These are phyloP conservation scores for Botrytis cinerea DNA, from an alignment of 2,329 filamentous ascomycete genomes.

Conservation along the genomic window DNA sequence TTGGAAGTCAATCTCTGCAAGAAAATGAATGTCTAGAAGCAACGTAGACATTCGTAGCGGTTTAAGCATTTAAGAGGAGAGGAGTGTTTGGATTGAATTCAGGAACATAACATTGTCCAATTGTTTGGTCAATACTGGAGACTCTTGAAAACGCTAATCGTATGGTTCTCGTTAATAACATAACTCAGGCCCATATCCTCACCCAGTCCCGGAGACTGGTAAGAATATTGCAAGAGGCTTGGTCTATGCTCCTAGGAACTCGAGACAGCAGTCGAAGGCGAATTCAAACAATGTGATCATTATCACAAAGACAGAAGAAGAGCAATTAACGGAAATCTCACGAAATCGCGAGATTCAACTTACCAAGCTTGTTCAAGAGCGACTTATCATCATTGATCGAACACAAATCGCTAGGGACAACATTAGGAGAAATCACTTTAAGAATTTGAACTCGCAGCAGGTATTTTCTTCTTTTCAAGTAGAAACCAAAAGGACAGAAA, in stretches of 20 bases:
- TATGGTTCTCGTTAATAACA: conserved; percentile 26
- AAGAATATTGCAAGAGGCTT: conserved; percentile 33
- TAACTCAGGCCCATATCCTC: conserved; percentile 32
- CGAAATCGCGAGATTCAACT: conserved; percentile 30
- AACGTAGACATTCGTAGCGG: not conserved
- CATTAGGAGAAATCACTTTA: conserved; percentile 39
- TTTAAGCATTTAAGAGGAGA: not conserved
- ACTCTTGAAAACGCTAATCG: not conserved
- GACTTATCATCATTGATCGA: conserved; percentile 26
- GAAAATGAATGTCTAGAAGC: not conserved
- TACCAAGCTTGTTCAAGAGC: conserved; percentile 26
- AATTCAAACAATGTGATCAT: conserved; percentile 26
- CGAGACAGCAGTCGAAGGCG: conserved; percentile 22
- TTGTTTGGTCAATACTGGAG: not conserved
- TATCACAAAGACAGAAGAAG: conserved; percentile 29
- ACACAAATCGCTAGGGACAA: conserved; percentile 34
- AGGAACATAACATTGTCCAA: not conserved
- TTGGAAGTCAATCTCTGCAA: not conserved
- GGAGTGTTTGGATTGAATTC: not conserved
- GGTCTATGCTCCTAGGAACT: conserved; percentile 29
- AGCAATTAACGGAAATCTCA: conserved; percentile 26
- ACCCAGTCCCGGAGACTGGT: conserved; percentile 31
- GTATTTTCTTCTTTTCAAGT: conserved; percentile 28
- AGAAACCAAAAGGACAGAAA: conserved; percentile 19
- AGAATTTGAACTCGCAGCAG: conserved; percentile 35